Base-by-base conservation (phyloP, 2,329 filamentous ascomycete species). In the Cytospora paraplurivora region DNA sequence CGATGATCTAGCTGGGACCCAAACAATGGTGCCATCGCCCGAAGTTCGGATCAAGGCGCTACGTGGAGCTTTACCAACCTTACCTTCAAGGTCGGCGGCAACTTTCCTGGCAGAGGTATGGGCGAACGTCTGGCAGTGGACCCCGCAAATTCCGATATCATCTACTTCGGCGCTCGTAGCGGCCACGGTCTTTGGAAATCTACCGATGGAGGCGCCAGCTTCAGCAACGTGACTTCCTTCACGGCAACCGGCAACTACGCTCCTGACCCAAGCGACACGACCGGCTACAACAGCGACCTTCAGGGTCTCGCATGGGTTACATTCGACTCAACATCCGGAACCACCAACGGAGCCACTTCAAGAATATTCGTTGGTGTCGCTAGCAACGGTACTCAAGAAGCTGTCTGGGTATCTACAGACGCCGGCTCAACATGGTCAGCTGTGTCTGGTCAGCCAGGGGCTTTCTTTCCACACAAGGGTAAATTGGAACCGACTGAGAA, bases 101-200 rank as follows among this genome's bases (percentile, higher is more conserved):
- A 87, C 69, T 86, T 86, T 83, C 84, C 84, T 8, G 85, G 85
- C 1, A 79, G 85, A 34, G 85, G 85, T 8, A 82, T 81, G 72
- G 85, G 85, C 17, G 85, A 86, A 70, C 78, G 84, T 15, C 78
- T 87, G 6, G 83, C 82, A 2, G 78, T 87, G 10, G 84, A 87
- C 68, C 84, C 84, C 1, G 78, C 81, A 53, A 83, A 84, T 68
- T 80, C 82, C 44, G 78, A 82, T 34, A 82, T 86, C 63, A 69
- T 87, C 32, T 86, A 83, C 70, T 85, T 86, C 62, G 85, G 84
- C 3, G 82, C 84, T 1, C 78, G 84, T 51, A 85, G 82, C 64
- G 84, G 83, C 7, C 80, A 86, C 38, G 85, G 85, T 3, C 74
- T 87, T 3, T 87, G 82, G 79, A 85, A 83, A 72, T 84, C 81